Percentiles rank a stretch among this genome's conserved stretches.
phyloP scores from a whole-genome alignment of 306 rosid genomes.

The Ceratonia siliqua region DNA sequence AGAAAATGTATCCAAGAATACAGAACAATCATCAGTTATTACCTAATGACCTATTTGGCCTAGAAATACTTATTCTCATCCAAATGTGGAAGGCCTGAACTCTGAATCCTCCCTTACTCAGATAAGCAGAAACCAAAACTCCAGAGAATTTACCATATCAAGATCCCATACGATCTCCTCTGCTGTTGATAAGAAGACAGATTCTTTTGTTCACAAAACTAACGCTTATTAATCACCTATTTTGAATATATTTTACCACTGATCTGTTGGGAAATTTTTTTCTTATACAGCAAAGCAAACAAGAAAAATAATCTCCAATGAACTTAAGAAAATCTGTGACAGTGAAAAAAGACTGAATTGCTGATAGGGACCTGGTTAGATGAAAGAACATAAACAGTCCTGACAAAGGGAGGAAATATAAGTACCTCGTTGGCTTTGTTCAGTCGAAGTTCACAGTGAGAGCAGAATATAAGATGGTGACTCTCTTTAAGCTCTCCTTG shows the following conservation, averaged over 20 bases:
- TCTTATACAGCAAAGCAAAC: conserved; percentile 18
- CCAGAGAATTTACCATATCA: background rate
- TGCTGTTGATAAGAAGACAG: background rate
- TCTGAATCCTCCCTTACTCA: background rate
- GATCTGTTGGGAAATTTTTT: background rate
- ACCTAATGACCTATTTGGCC: background rate
- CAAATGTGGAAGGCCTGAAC: background rate
- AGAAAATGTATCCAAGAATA: background rate
- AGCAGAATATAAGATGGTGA: conserved; percentile 50
- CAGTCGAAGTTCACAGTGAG: conserved; percentile 59
- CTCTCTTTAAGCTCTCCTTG: conserved; percentile 70
- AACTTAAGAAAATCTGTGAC: background rate
- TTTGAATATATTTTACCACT: background rate
- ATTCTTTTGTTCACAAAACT: conserved; percentile 4
- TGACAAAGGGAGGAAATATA: conserved; percentile 22
- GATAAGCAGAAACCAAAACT: background rate
- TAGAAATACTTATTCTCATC: too few relatives aligned
- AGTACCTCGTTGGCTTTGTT: conserved; percentile 68
- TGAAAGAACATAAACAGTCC: background rate
- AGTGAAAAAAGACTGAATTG: background rate
- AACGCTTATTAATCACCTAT: background rate
- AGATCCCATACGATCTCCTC: background rate
- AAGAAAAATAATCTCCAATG: background rate
- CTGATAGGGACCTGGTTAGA: background rate
- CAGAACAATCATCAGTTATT: conserved; percentile 10